Evolutionary conservation across 345 rosid genomes (phyloP).

Genomic region (Acer yangbiense): DNA sequence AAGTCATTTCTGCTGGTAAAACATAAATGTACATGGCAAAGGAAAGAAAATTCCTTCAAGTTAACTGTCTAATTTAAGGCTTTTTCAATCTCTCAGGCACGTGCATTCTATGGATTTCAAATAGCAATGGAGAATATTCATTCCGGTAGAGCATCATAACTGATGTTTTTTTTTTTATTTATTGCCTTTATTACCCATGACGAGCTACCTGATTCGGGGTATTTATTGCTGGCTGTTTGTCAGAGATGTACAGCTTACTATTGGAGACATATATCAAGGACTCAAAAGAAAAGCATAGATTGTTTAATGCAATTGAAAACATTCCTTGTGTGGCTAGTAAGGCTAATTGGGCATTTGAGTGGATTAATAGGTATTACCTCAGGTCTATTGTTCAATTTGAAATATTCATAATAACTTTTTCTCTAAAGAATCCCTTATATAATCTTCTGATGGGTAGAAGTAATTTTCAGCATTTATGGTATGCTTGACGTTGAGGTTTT

Average conservation of each 20-base stretch:
- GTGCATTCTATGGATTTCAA: conserved; percentile 93
- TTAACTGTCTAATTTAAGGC: conserved; percentile 24
- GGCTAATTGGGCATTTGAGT: conserved; percentile 82
- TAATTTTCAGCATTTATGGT: not conserved
- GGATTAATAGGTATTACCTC: conserved; percentile 67
- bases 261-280: conserved; percentile 91
- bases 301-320: conserved; percentile 83
- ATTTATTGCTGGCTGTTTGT: conserved; percentile 12
- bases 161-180: conserved; percentile 3
- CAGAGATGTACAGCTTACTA: conserved; percentile 95
- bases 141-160: conserved; percentile 60
- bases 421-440: not conserved
- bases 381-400: not conserved
- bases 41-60: conserved; percentile 1
- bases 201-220: conserved; percentile 18
- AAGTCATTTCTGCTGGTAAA: not conserved
- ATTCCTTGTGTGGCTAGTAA: conserved; percentile 78
- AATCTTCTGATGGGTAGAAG: not conserved
- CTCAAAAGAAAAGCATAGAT: conserved; percentile 72
- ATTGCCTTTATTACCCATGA: conserved; percentile 1
- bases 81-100: conserved; percentile 58
- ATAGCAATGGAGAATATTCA: conserved; percentile 96
- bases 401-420: not conserved
- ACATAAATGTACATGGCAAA: not conserved
- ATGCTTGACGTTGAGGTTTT: not conserved